Evolutionary conservation across 805 yeast genomes (phyloP).

Genomic region (Candida ascalaphidarum): DNA sequence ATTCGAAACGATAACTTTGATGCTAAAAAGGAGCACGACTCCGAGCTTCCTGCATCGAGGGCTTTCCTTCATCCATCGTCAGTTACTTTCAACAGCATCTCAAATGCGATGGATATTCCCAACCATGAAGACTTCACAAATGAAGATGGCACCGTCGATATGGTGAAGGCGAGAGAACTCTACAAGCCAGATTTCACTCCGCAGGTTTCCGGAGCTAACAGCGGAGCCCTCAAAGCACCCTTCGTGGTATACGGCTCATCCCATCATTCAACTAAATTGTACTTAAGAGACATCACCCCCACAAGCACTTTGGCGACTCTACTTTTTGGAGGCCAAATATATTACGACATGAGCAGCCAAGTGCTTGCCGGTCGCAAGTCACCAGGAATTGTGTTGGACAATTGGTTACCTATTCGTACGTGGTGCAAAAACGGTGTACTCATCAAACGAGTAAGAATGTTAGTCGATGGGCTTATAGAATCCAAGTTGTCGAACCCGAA

Average conservation of each 20-base stretch:
- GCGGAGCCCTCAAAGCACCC: constrained; percentile 35
- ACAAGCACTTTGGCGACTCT: constrained; percentile 61
- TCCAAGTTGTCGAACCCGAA: constrained; percentile 48
- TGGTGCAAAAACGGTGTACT: constrained; percentile 94
- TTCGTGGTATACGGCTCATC: constrained; percentile 60
- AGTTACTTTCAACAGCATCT: not conserved
- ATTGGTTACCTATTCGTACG: constrained; percentile 85
- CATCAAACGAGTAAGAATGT: constrained; percentile 55
- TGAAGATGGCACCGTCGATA: constrained; percentile 35
- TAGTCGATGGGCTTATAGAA: constrained; percentile 63
- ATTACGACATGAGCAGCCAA: constrained; percentile 42
- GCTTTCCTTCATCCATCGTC: constrained; percentile 79
- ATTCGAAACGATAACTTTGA: constrained; percentile 50
- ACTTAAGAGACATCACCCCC: constrained; percentile 72
- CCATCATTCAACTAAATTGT: constrained; percentile 58
- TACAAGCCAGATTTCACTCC: constrained; percentile 36
- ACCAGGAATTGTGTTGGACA: constrained; percentile 79
- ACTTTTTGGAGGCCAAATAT: constrained; percentile 72
- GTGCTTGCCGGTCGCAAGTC: constrained; percentile 42
- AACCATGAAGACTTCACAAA: constrained; percentile 15
- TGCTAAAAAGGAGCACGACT: constrained; percentile 4
- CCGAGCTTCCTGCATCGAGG: constrained; percentile 47
- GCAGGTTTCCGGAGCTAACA: constrained; percentile 16
- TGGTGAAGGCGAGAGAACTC: constrained; percentile 17
- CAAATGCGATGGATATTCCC: constrained; percentile 2